These are phyloP conservation scores for Naganishia albida DNA, from an alignment of 1,284 basidiomycete species.

Conservation along the genomic window DNA sequence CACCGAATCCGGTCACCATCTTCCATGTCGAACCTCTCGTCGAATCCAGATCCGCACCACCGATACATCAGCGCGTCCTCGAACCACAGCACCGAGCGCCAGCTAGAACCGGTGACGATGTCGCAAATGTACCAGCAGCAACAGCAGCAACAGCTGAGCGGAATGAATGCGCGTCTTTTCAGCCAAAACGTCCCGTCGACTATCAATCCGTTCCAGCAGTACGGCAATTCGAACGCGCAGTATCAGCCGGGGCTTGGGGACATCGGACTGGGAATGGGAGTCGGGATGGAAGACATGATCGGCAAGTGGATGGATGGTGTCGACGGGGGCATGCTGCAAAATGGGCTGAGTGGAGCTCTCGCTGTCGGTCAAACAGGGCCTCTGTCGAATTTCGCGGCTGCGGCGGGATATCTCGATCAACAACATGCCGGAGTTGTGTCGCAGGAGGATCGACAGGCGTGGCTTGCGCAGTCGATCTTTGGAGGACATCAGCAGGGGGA, in stretches of 20 bases:
- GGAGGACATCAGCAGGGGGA: slow-evolving; percentile 2
- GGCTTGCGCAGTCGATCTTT: slow-evolving; percentile 22
- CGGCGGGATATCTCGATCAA: slow-evolving; percentile 6
- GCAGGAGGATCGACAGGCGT: slow-evolving; percentile 19
- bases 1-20: slow-evolving; percentile 13
- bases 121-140: slow-evolving; percentile 11
- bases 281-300: slow-evolving; percentile 26
- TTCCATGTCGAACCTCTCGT: slow-evolving; percentile 1
- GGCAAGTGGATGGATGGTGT: slow-evolving; percentile 26
- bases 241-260: background rate
- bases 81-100: background rate
- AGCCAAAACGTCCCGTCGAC: background rate
- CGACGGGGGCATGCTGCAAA: slow-evolving; percentile 8
- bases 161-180: slow-evolving; percentile 1
- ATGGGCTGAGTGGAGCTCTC: slow-evolving; percentile 11
- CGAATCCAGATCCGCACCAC: slow-evolving; percentile 1
- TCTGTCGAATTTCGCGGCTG: slow-evolving; percentile 10
- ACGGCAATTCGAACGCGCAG: background rate
- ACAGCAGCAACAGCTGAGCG: slow-evolving; percentile 11
- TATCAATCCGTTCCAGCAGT: slow-evolving; percentile 16
- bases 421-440: slow-evolving; percentile 16
- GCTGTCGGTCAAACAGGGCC: background rate
- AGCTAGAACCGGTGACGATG: background rate
- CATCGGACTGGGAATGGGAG: slow-evolving; percentile 18
- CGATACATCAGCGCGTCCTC: background rate